These are phyloP conservation scores for Trichoderma gracile DNA, from an alignment of 2,329 filamentous ascomycete genomes.

Conservation along the genomic window DNA sequence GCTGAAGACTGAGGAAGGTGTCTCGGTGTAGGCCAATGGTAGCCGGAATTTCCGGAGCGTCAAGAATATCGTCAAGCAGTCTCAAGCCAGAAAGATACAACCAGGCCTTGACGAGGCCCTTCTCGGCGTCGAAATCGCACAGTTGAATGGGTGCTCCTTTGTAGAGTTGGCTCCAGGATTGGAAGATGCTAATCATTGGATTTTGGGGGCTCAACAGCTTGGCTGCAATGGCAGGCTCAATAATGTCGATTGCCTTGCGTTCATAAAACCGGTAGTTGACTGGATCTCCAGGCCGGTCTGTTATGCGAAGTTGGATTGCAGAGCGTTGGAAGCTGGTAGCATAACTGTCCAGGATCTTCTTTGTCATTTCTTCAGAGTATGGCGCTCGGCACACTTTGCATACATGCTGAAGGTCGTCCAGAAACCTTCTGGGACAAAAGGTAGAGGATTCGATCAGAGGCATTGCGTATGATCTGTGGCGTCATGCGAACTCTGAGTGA, in stretches of 20 bases:
- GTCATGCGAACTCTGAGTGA: too few species aligned
- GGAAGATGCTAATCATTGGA: background rate
- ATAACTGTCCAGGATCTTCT: background rate
- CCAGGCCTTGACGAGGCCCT: background rate
- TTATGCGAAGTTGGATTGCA: background rate
- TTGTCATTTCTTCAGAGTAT: background rate
- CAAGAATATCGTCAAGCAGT: background rate
- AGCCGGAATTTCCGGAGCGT: background rate
- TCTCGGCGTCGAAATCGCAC: background rate
- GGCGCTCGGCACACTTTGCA: background rate
- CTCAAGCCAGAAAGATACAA: background rate
- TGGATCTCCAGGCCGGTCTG: background rate
- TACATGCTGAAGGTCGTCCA: background rate
- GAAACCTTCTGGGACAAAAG: background rate
- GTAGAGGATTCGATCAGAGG: background rate
- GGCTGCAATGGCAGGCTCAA: background rate
- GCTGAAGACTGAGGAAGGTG: background rate
- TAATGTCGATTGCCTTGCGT: background rate
- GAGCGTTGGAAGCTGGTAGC: background rate
- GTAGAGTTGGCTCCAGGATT: background rate
- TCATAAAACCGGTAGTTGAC: background rate
- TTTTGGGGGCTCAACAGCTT: background rate
- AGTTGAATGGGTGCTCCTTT: background rate
- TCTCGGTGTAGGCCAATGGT: background rate
- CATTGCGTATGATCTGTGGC: background rate